Evolutionary conservation across 352 stramenopile species (phyloP), one percentile per base, ranked within the genome.

Genomic region (Peronospora belbahrii): DNA sequence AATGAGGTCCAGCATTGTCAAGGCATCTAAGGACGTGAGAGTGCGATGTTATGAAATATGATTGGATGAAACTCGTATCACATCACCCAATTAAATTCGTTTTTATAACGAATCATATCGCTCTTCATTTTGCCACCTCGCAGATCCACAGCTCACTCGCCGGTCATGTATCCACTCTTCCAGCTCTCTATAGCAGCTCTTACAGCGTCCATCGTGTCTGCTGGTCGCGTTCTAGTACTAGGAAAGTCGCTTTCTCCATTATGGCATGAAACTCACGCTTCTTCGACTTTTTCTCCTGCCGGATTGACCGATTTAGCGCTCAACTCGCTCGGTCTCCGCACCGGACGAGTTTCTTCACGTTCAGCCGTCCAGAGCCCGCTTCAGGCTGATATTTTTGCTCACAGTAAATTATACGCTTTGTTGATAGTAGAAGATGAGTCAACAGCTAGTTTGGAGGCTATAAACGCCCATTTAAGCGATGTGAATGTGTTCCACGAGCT

Each of bases 301-400:
- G 68, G 58, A n/a, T 48, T 79, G 45, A 53, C 50, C 10, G 37
- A 75, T 44, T 39, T 79, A 25, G 65, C 62, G 33, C 55, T 75
- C n/a, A 42, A 60, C 39, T 61, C 62, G 3, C 18, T 79, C 17
- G 68, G 65, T 1, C 46, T 75, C 18, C 15, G 35, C 2, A 71
- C 58, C 0, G 47, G 57, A 31, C 48, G 42, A 27, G 24, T 69
- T 39, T 55, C 55, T 6, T 48, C 55, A 14, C 55, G 40, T 27
- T 43, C 49, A 6, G 48, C 43, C 22, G 48, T 56, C 19, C 34
- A 54, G 46, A 59, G 32, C 35, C 68, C 65, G 6, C 24, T 79
- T 6, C 65, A 79, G 39, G 62, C 65, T 30, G 68, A 79, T 34
- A 8, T 79, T 2, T 75, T 79, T 44, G 45, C 52, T 23, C 55